These are phyloP conservation scores for Bipolaris cookei DNA, from an alignment of 2,329 filamentous ascomycete species.

Conservation along the genomic window DNA sequence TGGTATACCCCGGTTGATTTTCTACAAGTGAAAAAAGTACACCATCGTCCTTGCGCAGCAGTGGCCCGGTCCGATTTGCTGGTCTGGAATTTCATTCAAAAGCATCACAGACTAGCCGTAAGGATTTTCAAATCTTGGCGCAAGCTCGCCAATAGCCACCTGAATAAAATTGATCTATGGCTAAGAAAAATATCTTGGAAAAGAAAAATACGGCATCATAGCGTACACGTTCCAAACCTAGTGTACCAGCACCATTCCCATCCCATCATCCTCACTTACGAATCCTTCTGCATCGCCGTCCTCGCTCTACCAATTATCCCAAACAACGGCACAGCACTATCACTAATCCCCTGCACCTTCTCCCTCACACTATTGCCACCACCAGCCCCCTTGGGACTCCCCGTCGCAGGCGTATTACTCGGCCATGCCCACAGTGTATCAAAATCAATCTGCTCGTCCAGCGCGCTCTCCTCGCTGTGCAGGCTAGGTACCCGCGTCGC, in stretches of 20 bases:
- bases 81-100: background rate
- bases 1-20: slow-evolving; percentile 16
- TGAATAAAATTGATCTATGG: too few relatives aligned
- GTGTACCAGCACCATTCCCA: background rate
- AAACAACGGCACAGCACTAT: slow-evolving; percentile 35
- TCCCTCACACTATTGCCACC: slow-evolving; percentile 25
- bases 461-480: slow-evolving; percentile 42
- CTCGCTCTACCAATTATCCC: slow-evolving; percentile 25
- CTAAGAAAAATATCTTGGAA: background rate
- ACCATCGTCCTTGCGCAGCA: background rate
- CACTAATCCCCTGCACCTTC: slow-evolving; percentile 30
- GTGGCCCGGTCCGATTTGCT: background rate
- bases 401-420: slow-evolving; percentile 42
- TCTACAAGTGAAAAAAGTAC: background rate
- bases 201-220: background rate
- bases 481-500: slow-evolving; percentile 41
- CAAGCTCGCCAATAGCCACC: too few relatives aligned
- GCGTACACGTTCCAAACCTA: background rate
- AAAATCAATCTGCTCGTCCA: slow-evolving; percentile 52
- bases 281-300: background rate
- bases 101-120: background rate
- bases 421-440: slow-evolving; percentile 53
- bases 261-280: background rate
- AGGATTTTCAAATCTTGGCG: too few relatives aligned
- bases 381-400: slow-evolving; percentile 29